Evolutionary conservation across 2,329 filamentous ascomycete species (phyloP).

Genomic region (Uncinocarpus reesii): DNA sequence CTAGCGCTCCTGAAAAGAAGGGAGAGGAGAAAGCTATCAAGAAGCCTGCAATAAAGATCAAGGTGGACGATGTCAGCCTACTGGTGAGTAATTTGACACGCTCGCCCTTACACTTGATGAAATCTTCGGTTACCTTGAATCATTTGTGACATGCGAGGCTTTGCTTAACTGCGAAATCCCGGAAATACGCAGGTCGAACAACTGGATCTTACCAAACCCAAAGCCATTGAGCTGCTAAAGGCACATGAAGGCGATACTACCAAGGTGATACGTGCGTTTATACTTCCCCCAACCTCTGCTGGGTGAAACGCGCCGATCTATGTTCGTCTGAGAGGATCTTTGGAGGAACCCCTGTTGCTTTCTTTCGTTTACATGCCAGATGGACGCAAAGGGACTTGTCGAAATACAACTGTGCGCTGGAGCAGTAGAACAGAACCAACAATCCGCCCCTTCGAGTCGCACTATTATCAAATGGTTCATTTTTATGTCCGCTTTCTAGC

Average conservation of each 20-base stretch:
- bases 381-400: background rate
- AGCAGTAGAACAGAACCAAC: too few species aligned
- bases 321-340: background rate
- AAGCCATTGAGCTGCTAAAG: constrained; percentile 40
- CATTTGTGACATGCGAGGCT: too few species aligned
- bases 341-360: background rate
- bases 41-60: constrained; percentile 37
- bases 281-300: constrained; percentile 21
- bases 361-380: background rate
- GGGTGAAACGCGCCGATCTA: background rate
- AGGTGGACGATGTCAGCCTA: constrained; percentile 37
- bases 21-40: constrained; percentile 25
- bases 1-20: constrained; percentile 20
- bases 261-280: constrained; percentile 35
- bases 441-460: too few species aligned
- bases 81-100: constrained; percentile 35
- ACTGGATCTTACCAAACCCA: constrained; percentile 38
- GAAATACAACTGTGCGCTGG: background rate
- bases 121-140: too few species aligned
- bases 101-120: too few species aligned
- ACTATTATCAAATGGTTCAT: too few species aligned
- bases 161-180: background rate
- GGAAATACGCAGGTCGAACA: constrained; percentile 31
- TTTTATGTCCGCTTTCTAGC: too few species aligned
- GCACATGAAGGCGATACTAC: constrained; percentile 37